Conservation (phyloP, 441 rosid species). For the Flueggea neowawraea region DNA sequence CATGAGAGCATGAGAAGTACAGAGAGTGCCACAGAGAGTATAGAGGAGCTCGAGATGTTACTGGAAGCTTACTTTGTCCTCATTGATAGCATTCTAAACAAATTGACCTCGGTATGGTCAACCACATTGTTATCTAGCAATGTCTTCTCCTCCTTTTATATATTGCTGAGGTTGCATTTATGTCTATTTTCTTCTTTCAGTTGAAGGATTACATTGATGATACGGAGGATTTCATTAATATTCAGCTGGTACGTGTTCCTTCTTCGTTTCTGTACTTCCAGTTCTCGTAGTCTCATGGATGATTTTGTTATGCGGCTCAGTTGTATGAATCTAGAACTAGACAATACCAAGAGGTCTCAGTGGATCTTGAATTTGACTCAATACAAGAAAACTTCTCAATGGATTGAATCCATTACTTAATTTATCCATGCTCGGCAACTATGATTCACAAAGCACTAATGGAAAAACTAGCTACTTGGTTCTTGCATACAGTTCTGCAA, state of each 20-base stretch:
- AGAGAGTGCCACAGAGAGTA: conserved; percentile 64
- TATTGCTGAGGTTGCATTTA: conserved; percentile 1
- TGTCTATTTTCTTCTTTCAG: conserved; percentile 38
- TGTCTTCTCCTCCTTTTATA: not conserved
- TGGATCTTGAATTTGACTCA: too few relatives aligned
- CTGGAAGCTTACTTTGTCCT: conserved; percentile 99
- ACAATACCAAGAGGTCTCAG: not conserved
- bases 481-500: too few relatives aligned
- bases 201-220: conserved; percentile 98
- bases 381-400: too few relatives aligned
- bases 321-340: not conserved
- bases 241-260: conserved; percentile 68
- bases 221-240: conserved; percentile 97
- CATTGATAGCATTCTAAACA: conserved; percentile 93
- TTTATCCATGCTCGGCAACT: too few relatives aligned
- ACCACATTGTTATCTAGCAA: not conserved
- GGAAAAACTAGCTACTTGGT: too few relatives aligned
- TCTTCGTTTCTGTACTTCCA: too few relatives aligned
- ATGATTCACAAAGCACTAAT: too few relatives aligned
- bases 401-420: too few relatives aligned
- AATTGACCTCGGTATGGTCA: conserved; percentile 81
- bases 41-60: conserved; percentile 98
- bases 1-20: conserved; percentile 92
- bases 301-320: too few relatives aligned
- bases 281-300: too few relatives aligned